Evolutionary conservation across 2,329 filamentous ascomycete genomes (phyloP), one percentile per base, ranked within the genome.

Genomic region (Blastomyces gilchristii): DNA sequence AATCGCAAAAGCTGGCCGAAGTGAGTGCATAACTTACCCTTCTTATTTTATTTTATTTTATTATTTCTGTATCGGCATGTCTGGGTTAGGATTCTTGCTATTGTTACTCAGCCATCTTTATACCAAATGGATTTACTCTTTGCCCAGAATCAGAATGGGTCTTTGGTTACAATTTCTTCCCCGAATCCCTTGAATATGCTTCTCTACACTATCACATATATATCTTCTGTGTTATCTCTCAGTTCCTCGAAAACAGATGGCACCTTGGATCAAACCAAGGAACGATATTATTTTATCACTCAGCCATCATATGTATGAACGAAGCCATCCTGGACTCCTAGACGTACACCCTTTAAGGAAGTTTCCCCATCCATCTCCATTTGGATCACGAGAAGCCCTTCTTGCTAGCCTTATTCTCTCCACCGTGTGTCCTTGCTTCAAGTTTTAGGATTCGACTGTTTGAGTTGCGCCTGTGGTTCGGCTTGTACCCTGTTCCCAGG

Each of bases 1-100:
- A 67, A 79, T 80, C 62, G 72, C 71, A 34, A 72, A 70, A 61
- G 74, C 78, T 63, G 73, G 72, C 43, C 75, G 74, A 61, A 74
- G 77, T 78, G 71, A 76, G 77, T 76, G 53, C 45, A 49, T 22
- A 50, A 50, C 56, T 34, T 37, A 43, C 9, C 31, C 31, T 56
- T 41, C 16, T 41, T 14, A 4, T 39, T 16, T 14, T 22, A 3
- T 25, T 14, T 41, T 22, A 6, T n/a, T 28, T 8, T 16, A 11
- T 28, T 16, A 28, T 41, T 45, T 22, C 1, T 37, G 12, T 31
- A 28, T 31, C 49, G 14, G 25, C 5, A 3, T 52, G 12, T 3
- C 22, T 25, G 12, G 12, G 11, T 18, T 52, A 2, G 25, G 6
- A 31, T 5, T 16, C 6, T 52, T 52, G 25, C 3, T 12, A 31